These are phyloP conservation scores for Linaria vulgaris DNA, from an alignment of 257 asterid genomes.

Conservation along the genomic window DNA sequence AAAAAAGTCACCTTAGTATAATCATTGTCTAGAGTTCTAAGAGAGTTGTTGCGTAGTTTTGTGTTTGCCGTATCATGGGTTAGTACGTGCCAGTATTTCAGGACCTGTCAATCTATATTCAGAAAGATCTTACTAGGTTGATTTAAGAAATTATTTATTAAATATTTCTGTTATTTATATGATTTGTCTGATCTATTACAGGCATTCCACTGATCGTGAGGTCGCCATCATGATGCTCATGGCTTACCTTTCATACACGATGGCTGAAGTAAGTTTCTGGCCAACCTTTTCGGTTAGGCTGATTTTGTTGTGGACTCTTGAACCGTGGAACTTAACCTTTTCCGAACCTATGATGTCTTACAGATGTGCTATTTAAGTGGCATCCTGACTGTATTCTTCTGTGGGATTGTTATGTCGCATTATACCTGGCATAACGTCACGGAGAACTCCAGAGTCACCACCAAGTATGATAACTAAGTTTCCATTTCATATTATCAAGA, in stretches of 20 bases:
- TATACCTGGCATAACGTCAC: conserved; percentile 77
- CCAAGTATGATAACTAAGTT: conserved; percentile 41
- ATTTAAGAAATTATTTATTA: too few species aligned
- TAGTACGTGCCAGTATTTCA: too few species aligned
- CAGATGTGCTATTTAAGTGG: conserved; percentile 73
- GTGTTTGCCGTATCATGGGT: too few species aligned
- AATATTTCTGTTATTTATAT: too few species aligned
- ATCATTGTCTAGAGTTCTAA: too few species aligned
- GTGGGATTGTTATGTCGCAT: conserved; percentile 88
- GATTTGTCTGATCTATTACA: conserved; percentile 26
- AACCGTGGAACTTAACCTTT: too few species aligned
- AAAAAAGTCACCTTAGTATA: too few species aligned
- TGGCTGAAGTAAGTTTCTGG: conserved; percentile 53
- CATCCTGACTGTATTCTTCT: conserved; percentile 75
- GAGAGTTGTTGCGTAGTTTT: too few species aligned
- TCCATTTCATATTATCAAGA: too few species aligned
- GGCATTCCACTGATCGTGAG: conserved; percentile 80
- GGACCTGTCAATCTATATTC: too few species aligned
- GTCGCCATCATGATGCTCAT: conserved; percentile 77
- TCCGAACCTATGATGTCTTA: conserved; percentile 11
- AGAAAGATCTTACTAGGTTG: too few species aligned
- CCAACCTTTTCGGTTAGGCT: neutral
- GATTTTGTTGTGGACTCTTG: too few species aligned
- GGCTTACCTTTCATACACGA: conserved; percentile 76
- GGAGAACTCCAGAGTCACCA: conserved; percentile 57